phyloP scores from a whole-genome alignment of 2,329 filamentous ascomycete genomes.

The Xylaria sp. region DNA sequence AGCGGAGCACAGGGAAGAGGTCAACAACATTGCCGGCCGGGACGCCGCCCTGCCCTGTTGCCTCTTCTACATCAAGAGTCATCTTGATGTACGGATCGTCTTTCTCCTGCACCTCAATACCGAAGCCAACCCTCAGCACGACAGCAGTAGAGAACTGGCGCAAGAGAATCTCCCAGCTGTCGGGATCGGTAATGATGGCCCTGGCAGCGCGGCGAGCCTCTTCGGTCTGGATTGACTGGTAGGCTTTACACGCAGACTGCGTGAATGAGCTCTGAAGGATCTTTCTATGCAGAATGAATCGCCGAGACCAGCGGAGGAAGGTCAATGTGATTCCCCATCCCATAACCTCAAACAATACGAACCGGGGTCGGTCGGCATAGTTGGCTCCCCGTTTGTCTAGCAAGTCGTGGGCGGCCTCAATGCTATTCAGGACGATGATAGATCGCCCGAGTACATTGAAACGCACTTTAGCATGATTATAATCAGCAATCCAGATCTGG shows the following conservation, averaged over 20 bases:
- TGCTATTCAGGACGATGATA: conserved; percentile 58
- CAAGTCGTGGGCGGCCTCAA: conserved; percentile 56
- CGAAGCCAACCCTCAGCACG: conserved; percentile 35
- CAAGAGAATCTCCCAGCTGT: conserved; percentile 30
- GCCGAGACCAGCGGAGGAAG: conserved; percentile 48
- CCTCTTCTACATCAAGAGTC: conserved; percentile 33
- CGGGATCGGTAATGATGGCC: conserved; percentile 23
- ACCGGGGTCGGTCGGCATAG: conserved; percentile 59
- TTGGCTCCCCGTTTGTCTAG: conserved; percentile 59
- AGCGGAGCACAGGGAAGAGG: conserved; percentile 32
- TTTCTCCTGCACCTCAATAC: conserved; percentile 33
- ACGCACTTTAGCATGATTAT: conserved; percentile 29
- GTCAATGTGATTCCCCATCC: conserved; percentile 36
- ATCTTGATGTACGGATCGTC: conserved; percentile 36
- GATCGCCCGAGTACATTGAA: conserved; percentile 51
- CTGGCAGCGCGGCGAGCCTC: conserved; percentile 36
- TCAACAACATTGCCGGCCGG: conserved; percentile 34
- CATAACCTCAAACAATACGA: conserved; percentile 47
- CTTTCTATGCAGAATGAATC: conserved; percentile 57
- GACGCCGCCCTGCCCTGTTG: conserved; percentile 34
- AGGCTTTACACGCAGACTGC: conserved; percentile 51
- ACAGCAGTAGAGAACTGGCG: conserved; percentile 35
- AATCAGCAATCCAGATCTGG: not conserved
- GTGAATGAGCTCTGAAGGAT: conserved; percentile 58
- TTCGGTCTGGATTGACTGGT: conserved; percentile 42